Base-by-base conservation (phyloP, 176 grass and related monocot species). In the Carex littledalei region DNA sequence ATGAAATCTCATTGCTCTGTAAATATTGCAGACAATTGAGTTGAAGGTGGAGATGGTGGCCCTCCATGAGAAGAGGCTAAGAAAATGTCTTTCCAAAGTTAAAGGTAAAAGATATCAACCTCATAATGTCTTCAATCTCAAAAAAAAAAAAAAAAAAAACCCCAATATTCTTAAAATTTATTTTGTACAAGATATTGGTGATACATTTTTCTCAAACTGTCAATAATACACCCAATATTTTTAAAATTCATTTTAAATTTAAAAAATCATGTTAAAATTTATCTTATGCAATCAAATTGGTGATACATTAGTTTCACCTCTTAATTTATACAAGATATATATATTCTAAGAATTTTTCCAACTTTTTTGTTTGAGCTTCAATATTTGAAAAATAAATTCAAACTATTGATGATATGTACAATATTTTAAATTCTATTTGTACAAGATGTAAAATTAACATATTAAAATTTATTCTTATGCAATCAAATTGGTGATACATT, bases 11-110 rank as follows among this genome's bases (percentile, higher is more conserved):
- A 43, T 81, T 63, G 59, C 16, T 64, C 6, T 21, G 8, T 24
- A 81, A 26, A 26, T 26, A 81, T 43, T 64, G 75, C 89, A 99
- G 96, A 95, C 85, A 81, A 91, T 92, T 57, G 96, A 99, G 87
- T 84, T 99, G 77, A 99, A 99, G 91, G 96, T 94, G 68, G 96
- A 99, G 84, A 94, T 99, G 96, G 96, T 99, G 81, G 89, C 96
- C 39, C 34, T 99, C 45, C 96, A 95, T 84, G 96, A 99, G 88
- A 99, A 92, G 90, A 94, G 96, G 83, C 84, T 99, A 80, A 94
- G 93, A 62, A 99, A 85, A 89, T 99, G 93, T 69, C 85, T 99
- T 83, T 99, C 96, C 88, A 99, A 99, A 99, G 96, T 99, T 83
- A 99, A 99, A 99, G 96, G 96, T 99, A 89, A 77, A 81, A 80